Evolutionary conservation across 768 basidiomycete species (phyloP).

Genomic region (Rhizopogon rudus): DNA sequence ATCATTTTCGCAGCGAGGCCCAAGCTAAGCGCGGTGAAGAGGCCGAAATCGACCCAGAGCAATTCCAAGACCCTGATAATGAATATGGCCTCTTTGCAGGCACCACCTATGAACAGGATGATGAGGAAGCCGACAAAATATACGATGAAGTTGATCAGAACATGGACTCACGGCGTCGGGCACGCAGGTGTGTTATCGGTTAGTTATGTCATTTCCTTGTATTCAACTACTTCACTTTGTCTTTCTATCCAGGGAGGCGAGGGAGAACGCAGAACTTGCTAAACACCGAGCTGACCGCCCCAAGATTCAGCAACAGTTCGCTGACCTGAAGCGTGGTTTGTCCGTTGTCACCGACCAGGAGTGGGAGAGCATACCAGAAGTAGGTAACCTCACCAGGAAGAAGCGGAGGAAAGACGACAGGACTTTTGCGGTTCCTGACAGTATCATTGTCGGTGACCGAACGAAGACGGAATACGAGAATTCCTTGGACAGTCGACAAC

Average conservation of each 20-base stretch:
- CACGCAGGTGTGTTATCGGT: slow-evolving; percentile 65
- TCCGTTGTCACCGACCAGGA: slow-evolving; percentile 83
- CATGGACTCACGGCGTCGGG: slow-evolving; percentile 83
- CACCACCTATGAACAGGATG: slow-evolving; percentile 93
- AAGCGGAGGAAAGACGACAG: slow-evolving; percentile 84
- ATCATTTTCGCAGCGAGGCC: slow-evolving; percentile 61
- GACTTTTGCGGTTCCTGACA: slow-evolving; percentile 89
- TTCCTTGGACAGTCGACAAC: slow-evolving; percentile 68
- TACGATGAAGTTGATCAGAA: slow-evolving; percentile 88
- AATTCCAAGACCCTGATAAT: slow-evolving; percentile 96
- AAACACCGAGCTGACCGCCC: slow-evolving; percentile 84
- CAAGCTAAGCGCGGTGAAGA: slow-evolving; percentile 87
- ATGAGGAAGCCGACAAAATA: slow-evolving; percentile 95
- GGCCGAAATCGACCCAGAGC: slow-evolving; percentile 81
- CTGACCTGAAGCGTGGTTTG: slow-evolving; percentile 90
- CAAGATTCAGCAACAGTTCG: slow-evolving; percentile 94
- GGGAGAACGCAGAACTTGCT: slow-evolving; percentile 67
- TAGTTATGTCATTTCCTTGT: slow-evolving; percentile 28
- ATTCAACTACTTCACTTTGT: slow-evolving; percentile 22
- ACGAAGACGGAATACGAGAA: slow-evolving; percentile 72
- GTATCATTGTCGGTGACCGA: slow-evolving; percentile 84
- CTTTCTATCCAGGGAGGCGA: slow-evolving; percentile 53
- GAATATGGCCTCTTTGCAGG: slow-evolving; percentile 95
- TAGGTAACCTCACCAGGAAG: slow-evolving; percentile 91
- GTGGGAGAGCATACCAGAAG: slow-evolving; percentile 95